These are phyloP conservation scores for Teunomyces atbi DNA, from an alignment of 805 yeast species.

Conservation along the genomic window DNA sequence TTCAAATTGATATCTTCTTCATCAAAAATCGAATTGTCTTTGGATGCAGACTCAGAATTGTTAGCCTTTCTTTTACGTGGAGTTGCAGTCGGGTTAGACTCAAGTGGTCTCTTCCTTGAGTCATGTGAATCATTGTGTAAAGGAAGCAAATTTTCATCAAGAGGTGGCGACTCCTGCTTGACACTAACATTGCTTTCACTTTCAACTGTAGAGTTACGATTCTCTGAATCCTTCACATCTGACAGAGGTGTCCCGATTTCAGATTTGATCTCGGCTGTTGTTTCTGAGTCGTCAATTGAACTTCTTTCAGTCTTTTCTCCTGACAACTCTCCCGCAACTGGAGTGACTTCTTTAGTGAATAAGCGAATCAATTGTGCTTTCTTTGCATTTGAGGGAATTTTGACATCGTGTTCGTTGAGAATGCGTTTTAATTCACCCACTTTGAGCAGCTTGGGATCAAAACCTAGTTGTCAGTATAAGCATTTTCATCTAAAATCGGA, in stretches of 20 bases:
- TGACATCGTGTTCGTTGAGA: conserved; percentile 60
- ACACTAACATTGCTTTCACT: background rate
- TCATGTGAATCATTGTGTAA: background rate
- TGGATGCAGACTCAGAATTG: background rate
- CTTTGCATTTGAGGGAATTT: conserved; percentile 60
- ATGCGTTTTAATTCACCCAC: conserved; percentile 71
- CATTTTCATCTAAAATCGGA: background rate
- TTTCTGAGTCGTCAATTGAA: conserved; percentile 15
- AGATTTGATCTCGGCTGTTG: conserved; percentile 12
- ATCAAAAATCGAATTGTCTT: conserved; percentile 6
- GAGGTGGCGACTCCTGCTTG: background rate
- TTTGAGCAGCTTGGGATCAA: conserved; percentile 63
- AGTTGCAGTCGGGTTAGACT: background rate
- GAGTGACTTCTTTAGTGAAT: conserved; percentile 54
- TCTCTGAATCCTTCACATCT: background rate
- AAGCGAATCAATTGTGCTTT: conserved; percentile 63
- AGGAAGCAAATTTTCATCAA: background rate
- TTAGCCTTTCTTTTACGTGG: background rate
- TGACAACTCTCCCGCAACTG: conserved; percentile 45
- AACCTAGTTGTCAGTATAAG: conserved; percentile 36
- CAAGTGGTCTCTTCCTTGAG: background rate
- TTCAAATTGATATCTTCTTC: conserved; percentile 6
- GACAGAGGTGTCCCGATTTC: background rate
- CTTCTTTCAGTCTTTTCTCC: conserved; percentile 20
- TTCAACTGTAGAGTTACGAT: conserved; percentile 11